Conservation (phyloP, 208 protist genomes). For the Wallacemonas sp. region DNA sequence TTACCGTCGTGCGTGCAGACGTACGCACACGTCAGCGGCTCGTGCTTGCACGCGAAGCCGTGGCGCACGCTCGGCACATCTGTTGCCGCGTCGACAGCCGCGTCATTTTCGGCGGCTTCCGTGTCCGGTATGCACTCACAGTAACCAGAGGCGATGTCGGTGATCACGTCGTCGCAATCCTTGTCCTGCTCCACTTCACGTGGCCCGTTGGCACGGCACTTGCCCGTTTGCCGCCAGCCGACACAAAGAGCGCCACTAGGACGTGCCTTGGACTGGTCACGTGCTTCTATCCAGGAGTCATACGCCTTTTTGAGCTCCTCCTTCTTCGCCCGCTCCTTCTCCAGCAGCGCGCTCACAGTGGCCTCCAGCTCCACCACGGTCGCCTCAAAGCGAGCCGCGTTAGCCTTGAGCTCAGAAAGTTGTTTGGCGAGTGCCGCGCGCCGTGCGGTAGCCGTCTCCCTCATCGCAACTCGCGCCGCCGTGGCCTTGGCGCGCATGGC, state of each 20-base stretch:
- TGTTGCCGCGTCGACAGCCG: background rate
- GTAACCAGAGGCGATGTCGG: constrained; percentile 33
- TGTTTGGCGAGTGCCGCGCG: constrained; percentile 17
- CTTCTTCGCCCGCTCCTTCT: constrained; percentile 34
- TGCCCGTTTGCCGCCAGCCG: constrained; percentile 45
- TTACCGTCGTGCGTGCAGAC: constrained; percentile 51
- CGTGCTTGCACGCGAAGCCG: constrained; percentile 50
- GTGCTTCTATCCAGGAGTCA: constrained; percentile 12
- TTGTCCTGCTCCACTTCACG: constrained; percentile 26
- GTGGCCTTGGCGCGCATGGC: constrained; percentile 32
- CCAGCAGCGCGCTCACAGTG: constrained; percentile 29
- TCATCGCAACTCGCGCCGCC: constrained; percentile 24
- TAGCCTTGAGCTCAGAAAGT: constrained; percentile 24
- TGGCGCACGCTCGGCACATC: constrained; percentile 18
- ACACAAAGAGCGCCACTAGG: constrained; percentile 25
- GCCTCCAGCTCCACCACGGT: constrained; percentile 9
- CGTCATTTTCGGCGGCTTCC: background rate
- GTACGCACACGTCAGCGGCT: constrained; percentile 39
- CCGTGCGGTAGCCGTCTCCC: constrained; percentile 16
- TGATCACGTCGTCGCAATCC: constrained; percentile 42
- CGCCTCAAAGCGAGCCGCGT: constrained; percentile 18
- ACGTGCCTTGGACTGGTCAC: constrained; percentile 17
- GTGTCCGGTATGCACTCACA: constrained; percentile 45
- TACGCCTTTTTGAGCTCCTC: constrained; percentile 24
- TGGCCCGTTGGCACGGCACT: constrained; percentile 34